Evolutionary conservation across 176 grass and related monocot species (phyloP), one percentile per base, ranked within the genome.

Genomic region (Melocanna baccifera): DNA sequence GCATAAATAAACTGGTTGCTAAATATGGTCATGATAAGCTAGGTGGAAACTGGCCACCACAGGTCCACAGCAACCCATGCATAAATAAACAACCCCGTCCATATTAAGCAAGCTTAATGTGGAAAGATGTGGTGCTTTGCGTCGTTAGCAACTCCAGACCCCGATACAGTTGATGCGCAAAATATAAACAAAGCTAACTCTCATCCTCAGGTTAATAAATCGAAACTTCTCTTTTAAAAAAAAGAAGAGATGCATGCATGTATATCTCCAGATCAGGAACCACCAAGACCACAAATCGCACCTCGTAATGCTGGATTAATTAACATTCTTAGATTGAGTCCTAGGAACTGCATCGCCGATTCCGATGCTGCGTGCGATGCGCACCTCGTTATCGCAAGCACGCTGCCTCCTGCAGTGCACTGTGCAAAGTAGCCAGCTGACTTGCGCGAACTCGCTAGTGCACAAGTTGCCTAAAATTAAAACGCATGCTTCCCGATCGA

Each of bases 291-390:
- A 41, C 39, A 8, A 20, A 32, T 41, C 1, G 20, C 68, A 23
- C 51, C 36, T 82, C 78, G 64, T 37, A 68, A 80, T 39, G 57
- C 58, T 6, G 50, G 52, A 18, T 71, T 25, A 47, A 84, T 2
- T 46, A 12, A 29, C 28, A 2, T 12, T 50, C 55, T 23, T 62
- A 55, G 75, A 77, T 86, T 34, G 83, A 82, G 88, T 86, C 88
- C 83, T 82, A 77, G 88, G 71, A 86, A 81, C 77, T 62, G 20
- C 88, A 16, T 63, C 30, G 77, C 36, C 51, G 76, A 42, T 46
- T 43, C 61, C 82, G 23, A 81, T n/a, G 87, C 34, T 80, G 25
- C 76, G 68, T 69, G 67, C 61, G 69, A 22, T 52, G 79, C n/a
- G n/a, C 59, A 61, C 75, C 67, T 79, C 32, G 64, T 34, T 41